Evolutionary conservation across 805 yeast species (phyloP).

Genomic region (Nakazawaea populi): DNA sequence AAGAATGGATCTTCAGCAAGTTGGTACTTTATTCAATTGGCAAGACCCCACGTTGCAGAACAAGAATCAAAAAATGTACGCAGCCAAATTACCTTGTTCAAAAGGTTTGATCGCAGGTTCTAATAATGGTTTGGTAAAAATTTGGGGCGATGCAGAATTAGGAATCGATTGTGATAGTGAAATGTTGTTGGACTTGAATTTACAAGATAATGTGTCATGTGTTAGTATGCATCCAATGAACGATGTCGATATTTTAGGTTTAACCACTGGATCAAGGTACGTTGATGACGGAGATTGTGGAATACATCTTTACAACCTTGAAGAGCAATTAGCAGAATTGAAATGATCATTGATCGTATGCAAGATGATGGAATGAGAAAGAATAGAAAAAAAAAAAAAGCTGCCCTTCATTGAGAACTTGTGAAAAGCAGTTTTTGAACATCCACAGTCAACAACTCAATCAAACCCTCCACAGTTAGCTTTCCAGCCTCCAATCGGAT

Average conservation of each 20-base stretch:
- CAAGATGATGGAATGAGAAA: background rate
- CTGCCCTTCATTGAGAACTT: background rate
- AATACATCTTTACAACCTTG: background rate
- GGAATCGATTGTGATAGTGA: conserved; percentile 11
- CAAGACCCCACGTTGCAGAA: conserved; percentile 1
- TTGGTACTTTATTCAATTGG: conserved; percentile 8
- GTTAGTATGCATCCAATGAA: background rate
- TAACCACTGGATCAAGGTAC: background rate
- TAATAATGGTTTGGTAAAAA: conserved; percentile 11
- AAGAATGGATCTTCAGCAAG: conserved; percentile 21
- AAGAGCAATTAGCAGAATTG: background rate
- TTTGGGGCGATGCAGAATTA: conserved; percentile 10
- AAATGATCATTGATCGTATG: background rate
- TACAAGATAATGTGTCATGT: conserved; percentile 12
- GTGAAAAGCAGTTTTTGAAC: conserved; percentile 8
- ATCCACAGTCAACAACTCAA: conserved; percentile 4
- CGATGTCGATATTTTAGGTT: background rate
- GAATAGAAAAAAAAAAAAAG: no score
- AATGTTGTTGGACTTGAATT: conserved; percentile 11
- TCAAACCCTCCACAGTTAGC: background rate
- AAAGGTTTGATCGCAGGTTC: conserved; percentile 25
- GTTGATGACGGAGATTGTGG: background rate
- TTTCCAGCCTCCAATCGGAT: conserved; percentile 1
- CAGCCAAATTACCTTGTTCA: conserved; percentile 15
- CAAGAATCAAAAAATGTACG: conserved; percentile 20